These are phyloP conservation scores for Caloboletus firmus DNA, from an alignment of 1,284 basidiomycete genomes.

Conservation along the genomic window DNA sequence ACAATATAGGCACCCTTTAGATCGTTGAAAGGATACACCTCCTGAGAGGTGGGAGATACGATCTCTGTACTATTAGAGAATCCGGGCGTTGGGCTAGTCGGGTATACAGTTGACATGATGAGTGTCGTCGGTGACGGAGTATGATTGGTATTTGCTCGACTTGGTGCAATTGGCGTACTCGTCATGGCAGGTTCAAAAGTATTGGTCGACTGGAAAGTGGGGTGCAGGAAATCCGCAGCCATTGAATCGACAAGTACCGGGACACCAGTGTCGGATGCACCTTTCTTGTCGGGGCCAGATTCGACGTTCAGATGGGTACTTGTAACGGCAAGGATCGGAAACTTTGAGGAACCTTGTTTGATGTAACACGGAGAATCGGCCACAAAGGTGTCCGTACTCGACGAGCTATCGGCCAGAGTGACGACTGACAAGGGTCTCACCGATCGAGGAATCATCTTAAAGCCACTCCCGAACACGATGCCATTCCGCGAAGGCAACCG, in stretches of 20 bases:
- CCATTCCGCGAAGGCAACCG: conserved; percentile 1
- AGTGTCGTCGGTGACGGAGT: neutral
- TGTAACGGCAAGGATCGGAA: conserved; percentile 1
- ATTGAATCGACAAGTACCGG: neutral
- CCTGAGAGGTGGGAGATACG: conserved; percentile 13
- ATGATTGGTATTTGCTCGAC: neutral
- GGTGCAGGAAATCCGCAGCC: neutral
- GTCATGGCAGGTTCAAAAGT: conserved; percentile 19
- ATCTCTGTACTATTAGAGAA: neutral
- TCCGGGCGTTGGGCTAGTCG: neutral
- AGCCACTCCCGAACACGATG: neutral
- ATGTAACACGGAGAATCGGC: conserved; percentile 22
- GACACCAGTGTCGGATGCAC: neutral
- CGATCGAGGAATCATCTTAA: conserved; percentile 1
- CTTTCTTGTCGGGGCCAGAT: neutral
- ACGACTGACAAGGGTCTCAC: conserved; percentile 10
- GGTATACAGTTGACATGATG: neutral
- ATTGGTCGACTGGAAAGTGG: neutral
- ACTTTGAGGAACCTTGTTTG: conserved; percentile 11
- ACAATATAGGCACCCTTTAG: conserved; percentile 10
- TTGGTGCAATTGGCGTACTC: conserved; percentile 17
- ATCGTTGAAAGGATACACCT: conserved; percentile 5
- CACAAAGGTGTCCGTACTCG: conserved; percentile 28
- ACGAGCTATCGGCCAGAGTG: conserved; percentile 12
- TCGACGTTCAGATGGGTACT: neutral